Base-by-base conservation (phyloP, 225 moss, liverwort and hornwort species). In the Lunularia cruciata region DNA sequence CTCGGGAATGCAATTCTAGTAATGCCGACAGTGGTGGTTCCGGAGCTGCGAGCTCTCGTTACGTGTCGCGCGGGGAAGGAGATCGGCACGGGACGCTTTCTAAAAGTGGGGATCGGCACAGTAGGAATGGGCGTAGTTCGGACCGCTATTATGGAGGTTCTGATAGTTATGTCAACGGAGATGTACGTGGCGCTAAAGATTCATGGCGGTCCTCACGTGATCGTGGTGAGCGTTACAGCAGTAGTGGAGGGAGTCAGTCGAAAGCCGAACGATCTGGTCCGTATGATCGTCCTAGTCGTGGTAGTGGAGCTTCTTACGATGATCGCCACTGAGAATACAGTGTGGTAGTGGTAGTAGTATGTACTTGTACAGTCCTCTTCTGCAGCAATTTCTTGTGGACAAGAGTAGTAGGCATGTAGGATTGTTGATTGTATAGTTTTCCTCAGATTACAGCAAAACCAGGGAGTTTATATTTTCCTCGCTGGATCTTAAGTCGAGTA, bases 211-310 rank as follows among this genome's bases (percentile, higher is more conserved):
- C 60, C 20, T 32, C 33, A 32, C 77, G 85, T 73, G 87, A 84
- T 33, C 83, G 89, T 60, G 81, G 83, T 70, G 88, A 88, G 23
- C 86, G 88, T 6, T 88, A 86, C 77, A 68, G 80, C 40, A 84
- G 87, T 8, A 84, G 87, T 8, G 87, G 87, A 71, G 87, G 79
- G 87, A 82, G 57, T 72, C 64, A 33, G 77, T 60, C 84, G 39
- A 71, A 79, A 53, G 76, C 86, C 64, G 90, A 87, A 23, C 88
- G 90, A 36, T 86, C 87, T 2, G 87, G 88, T 2, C 86, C 90
- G 62, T 90, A 90, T 77, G 86, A 87, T 49, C 87, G 90, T 25
- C 86, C 87, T 56, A 84, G 80, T 66, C 86, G 83, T 60, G 90
- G 83, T 75, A 83, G 74, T 64, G 61, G 79, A 48, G 82, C 87